Evolutionary conservation across 768 basidiomycete genomes (phyloP).

Genomic region (Filobasidium floriforme): DNA sequence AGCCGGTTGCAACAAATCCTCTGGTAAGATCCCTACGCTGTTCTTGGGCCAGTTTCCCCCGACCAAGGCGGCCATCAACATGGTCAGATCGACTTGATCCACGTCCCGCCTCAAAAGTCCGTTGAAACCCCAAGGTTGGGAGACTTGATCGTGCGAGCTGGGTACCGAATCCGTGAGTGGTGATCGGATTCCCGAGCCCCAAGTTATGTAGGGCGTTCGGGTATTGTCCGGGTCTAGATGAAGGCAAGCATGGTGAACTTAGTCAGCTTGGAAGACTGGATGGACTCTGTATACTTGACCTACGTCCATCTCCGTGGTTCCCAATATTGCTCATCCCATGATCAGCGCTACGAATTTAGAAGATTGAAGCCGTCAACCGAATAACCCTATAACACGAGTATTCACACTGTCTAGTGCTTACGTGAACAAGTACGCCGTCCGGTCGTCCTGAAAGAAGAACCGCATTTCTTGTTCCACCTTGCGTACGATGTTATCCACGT

Average conservation of each 20-base stretch:
- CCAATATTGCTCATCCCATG: constrained; percentile 85
- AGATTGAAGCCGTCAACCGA: constrained; percentile 55
- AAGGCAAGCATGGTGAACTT: neutral
- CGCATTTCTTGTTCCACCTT: constrained; percentile 58
- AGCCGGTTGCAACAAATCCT: constrained; percentile 3
- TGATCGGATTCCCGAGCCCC: constrained; percentile 69
- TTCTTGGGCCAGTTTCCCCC: constrained; percentile 16
- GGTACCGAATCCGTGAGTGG: constrained; percentile 55
- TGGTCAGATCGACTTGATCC: constrained; percentile 73
- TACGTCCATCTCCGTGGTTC: constrained; percentile 71
- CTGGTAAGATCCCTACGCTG: constrained; percentile 18
- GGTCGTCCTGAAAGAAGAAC: constrained; percentile 59
- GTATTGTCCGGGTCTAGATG: constrained; percentile 68
- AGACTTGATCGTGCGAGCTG: constrained; percentile 66
- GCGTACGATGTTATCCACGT: constrained; percentile 66
- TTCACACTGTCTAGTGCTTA: neutral
- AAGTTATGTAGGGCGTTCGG: constrained; percentile 71
- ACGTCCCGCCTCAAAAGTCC: constrained; percentile 63
- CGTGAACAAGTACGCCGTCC: constrained; percentile 41
- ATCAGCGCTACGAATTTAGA: constrained; percentile 62
- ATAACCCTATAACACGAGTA: too few relatives aligned
- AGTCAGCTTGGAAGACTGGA: neutral
- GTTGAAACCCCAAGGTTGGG: constrained; percentile 56
- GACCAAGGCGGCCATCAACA: constrained; percentile 54
- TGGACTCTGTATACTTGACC: neutral